These are phyloP conservation scores for Vigna angularis DNA, from an alignment of 306 rosid species.

Conservation along the genomic window DNA sequence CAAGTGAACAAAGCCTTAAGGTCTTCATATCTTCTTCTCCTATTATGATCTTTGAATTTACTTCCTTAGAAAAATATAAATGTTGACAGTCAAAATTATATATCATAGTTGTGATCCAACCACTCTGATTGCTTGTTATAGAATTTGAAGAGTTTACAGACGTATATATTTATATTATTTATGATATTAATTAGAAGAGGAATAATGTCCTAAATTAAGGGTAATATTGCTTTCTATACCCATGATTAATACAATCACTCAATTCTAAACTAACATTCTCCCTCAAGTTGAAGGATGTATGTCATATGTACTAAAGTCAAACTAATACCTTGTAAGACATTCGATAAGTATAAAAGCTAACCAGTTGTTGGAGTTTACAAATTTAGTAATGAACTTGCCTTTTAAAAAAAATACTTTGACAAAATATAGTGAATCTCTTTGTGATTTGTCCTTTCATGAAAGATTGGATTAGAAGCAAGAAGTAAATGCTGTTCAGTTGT, in stretches of 20 bases:
- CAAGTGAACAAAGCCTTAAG: conserved; percentile 43
- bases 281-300: not conserved
- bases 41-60: conserved; percentile 28
- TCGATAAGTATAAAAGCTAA: not conserved
- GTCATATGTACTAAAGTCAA: conserved; percentile 19
- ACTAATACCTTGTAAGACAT: not conserved
- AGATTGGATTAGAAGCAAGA: too few species aligned
- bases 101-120: conserved; percentile 32
- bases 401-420: not conserved
- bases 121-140: conserved; percentile 9
- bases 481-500: not conserved
- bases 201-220: conserved; percentile 23
- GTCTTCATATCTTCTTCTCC: conserved; percentile 49
- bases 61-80: conserved; percentile 37
- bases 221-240: not conserved
- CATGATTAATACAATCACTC: not conserved
- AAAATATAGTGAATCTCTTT: not conserved
- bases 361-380: not conserved
- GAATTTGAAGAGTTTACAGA: conserved; percentile 15
- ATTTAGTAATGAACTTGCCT: not conserved
- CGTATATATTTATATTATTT: not conserved
- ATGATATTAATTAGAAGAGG: not conserved
- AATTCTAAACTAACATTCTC: not conserved
- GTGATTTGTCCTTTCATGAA: too few species aligned
- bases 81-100: conserved; percentile 38